A percentile compares a stretch with the other conserved stretches of the same genome.
These are phyloP conservation scores for Paraphaeosphaeria sporulosa DNA, from an alignment of 2,329 filamentous ascomycete species.

Conservation along the genomic window DNA sequence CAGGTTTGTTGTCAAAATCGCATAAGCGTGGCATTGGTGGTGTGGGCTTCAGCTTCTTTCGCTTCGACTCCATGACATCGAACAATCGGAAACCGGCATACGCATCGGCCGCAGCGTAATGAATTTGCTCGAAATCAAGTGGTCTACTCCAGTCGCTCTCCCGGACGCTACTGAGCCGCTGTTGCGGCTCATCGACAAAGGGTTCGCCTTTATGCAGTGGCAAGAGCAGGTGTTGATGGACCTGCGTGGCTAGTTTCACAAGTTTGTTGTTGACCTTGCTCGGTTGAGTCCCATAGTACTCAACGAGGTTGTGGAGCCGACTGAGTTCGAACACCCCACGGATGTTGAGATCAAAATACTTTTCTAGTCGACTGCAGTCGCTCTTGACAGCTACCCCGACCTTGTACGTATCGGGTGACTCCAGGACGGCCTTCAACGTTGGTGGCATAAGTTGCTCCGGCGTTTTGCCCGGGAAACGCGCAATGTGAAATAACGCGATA, in stretches of 20 bases:
- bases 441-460: conserved; percentile 70
- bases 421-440: conserved; percentile 74
- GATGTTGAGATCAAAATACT: conserved; percentile 66
- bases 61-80: conserved; percentile 72
- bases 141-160: conserved; percentile 75
- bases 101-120: conserved; percentile 80
- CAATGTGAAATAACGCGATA: conserved; percentile 83
- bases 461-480: conserved; percentile 52
- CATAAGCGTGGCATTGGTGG: conserved; percentile 75
- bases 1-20: conserved; percentile 63
- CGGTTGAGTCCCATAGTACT: conserved; percentile 61
- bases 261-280: conserved; percentile 59
- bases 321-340: conserved; percentile 81
- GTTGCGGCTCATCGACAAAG: conserved; percentile 24
- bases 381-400: conserved; percentile 76
- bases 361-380: conserved; percentile 69
- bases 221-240: conserved; percentile 73
- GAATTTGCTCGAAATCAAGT: conserved; percentile 70
- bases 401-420: conserved; percentile 74
- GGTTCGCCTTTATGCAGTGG: conserved; percentile 79
- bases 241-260: conserved; percentile 74
- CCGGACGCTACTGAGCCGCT: conserved; percentile 61
- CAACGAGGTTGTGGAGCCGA: conserved; percentile 80
- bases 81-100: conserved; percentile 84
- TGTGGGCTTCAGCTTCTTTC: conserved; percentile 70